A percentile compares a stretch with the other conserved stretches of the same genome.
Evolutionary conservation across 441 rosid species (phyloP).

Genomic region (Lagerstroemia fauriei): DNA sequence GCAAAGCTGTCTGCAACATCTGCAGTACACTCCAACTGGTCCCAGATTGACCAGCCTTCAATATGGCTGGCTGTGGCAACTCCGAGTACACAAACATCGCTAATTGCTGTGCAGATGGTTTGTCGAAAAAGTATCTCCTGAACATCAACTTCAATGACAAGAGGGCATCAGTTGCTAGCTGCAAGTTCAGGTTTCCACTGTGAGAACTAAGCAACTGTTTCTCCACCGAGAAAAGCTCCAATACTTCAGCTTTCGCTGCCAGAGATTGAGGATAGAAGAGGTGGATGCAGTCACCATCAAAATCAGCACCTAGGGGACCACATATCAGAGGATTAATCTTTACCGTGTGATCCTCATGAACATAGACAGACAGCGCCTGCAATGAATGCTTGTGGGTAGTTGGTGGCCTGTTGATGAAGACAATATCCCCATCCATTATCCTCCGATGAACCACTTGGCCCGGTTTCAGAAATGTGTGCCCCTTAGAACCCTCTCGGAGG

Average conservation of each 20-base stretch:
- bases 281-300: slow-evolving; percentile 93
- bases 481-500: slow-evolving; percentile 85
- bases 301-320: slow-evolving; percentile 88
- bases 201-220: slow-evolving; percentile 92
- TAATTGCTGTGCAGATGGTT: slow-evolving; percentile 62
- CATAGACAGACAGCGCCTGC: slow-evolving; percentile 85
- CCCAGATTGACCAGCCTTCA: slow-evolving; percentile 43
- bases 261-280: slow-evolving; percentile 88
- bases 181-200: slow-evolving; percentile 75
- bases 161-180: slow-evolving; percentile 69
- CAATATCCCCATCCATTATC: slow-evolving; percentile 89
- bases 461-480: slow-evolving; percentile 70
- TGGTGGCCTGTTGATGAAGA: slow-evolving; percentile 90
- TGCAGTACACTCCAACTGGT: slow-evolving; percentile 74
- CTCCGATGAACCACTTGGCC: slow-evolving; percentile 89
- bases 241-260: slow-evolving; percentile 85
- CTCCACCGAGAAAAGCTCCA: slow-evolving; percentile 87
- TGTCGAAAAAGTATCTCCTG: slow-evolving; percentile 49
- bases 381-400: slow-evolving; percentile 92
- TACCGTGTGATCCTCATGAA: slow-evolving; percentile 88
- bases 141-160: slow-evolving; percentile 67
- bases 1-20: slow-evolving; percentile 70
- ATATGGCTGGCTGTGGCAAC: slow-evolving; percentile 69
- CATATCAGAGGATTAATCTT: slow-evolving; percentile 93
- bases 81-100: slow-evolving; percentile 64